Base-by-base conservation (phyloP, 148 eudicot genomes). In the Heliamphora exappendiculata region DNA sequence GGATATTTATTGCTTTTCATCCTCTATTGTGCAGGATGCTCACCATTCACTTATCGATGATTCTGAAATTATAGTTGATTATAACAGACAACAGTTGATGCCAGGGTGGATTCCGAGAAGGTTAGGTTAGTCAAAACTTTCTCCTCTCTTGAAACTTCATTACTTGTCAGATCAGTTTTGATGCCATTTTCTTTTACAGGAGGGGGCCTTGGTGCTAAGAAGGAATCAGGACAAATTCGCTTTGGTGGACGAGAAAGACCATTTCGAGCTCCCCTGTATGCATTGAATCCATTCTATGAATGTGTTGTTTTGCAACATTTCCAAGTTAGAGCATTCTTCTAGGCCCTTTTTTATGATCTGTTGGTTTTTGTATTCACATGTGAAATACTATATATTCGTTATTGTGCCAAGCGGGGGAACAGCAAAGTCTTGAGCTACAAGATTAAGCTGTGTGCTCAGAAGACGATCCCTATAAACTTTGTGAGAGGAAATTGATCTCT, bases 221-320 rank as follows among this genome's bases (percentile, higher is more conserved):
- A 95, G 80, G 99, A 95, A 78, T 95, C 99, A 37, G 99, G 99
- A 50, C 99, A 95, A 80, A 96, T 95, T 72, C 96, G 99, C 26
- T 95, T 95, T 84, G 99, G 99, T 77, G 97, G 99, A 64, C 90
- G 99, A 65, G 97, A 95, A 79, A 89, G 97, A 82, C 99, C 99
- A 64, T 95, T 95, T 81, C 94, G 94, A 55, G 99, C 99, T 77
- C 99, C 99, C 55, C 76, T 95, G 99, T 94, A 91, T 80, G 96
- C 75, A 36, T n/a, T n/a, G n/a, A n/a, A n/a, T 62, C 49, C 53
- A 13, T 72, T 5, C 67, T 45, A 62, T 58, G 7, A 22, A 44
- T 26, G 29, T 54, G 26, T 13, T 64, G 71, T 69, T 44, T 69
- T 69, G 33, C 49, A 19, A 29, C 26, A 34, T 50, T 70, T 16